Percentiles rank a stretch among this genome's conserved stretches.
phyloP scores from a whole-genome alignment of 768 basidiomycete genomes.

The Mycena amicta region DNA sequence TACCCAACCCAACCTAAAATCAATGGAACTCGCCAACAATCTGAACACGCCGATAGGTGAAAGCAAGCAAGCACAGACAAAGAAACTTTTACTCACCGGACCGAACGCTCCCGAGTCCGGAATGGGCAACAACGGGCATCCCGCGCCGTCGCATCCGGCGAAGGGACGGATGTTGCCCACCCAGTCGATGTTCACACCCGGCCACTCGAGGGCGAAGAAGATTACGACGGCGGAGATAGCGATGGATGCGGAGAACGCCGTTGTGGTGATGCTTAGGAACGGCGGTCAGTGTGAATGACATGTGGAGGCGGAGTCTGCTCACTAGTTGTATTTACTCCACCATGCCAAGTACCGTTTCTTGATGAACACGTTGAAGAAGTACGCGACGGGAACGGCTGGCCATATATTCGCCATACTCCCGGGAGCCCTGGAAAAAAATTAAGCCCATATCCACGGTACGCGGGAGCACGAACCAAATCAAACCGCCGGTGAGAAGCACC shows the following conservation, averaged over 20 bases:
- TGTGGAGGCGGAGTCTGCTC: not conserved
- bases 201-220: constrained; percentile 37
- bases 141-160: constrained; percentile 20
- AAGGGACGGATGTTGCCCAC: constrained; percentile 31
- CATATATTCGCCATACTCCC: constrained; percentile 24
- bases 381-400: constrained; percentile 27
- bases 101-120: constrained; percentile 25
- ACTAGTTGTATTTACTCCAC: constrained; percentile 36
- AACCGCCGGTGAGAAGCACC: constrained; percentile 29
- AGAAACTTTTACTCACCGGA: constrained; percentile 25
- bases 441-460: not conserved
- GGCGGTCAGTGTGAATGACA: not conserved
- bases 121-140: constrained; percentile 22
- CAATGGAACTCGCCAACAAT: constrained; percentile 5
- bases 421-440: constrained; percentile 18
- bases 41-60: not conserved
- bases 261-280: constrained; percentile 29
- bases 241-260: constrained; percentile 35
- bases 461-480: constrained; percentile 8
- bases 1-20: not conserved
- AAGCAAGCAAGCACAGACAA: not conserved
- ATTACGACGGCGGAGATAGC: constrained; percentile 38
- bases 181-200: constrained; percentile 30
- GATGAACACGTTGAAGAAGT: constrained; percentile 29
- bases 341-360: constrained; percentile 28